Evolutionary conservation across 73 alveolate species (phyloP).

Genomic region (Paramecium bursaria): DNA sequence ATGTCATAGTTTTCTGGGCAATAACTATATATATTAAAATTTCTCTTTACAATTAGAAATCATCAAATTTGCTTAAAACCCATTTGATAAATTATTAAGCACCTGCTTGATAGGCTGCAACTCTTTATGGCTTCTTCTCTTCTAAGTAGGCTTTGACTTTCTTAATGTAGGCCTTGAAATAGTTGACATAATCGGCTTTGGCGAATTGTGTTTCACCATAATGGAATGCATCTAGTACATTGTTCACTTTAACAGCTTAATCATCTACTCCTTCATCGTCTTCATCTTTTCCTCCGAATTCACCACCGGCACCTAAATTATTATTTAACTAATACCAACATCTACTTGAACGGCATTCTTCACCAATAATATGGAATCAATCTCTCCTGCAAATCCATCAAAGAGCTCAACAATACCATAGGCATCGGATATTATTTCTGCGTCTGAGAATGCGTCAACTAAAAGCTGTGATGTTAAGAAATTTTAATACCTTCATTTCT

Average conservation of each 20-base stretch:
- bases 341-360: slow-evolving; percentile 65
- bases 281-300: slow-evolving; percentile 69
- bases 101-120: slow-evolving; percentile 91
- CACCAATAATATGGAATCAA: slow-evolving; percentile 52
- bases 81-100: slow-evolving; percentile 89
- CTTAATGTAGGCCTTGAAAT: slow-evolving; percentile 85
- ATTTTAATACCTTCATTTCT: slow-evolving; percentile 53
- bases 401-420: slow-evolving; percentile 30
- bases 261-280: slow-evolving; percentile 68
- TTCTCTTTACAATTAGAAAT: slow-evolving; percentile 74
- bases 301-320: slow-evolving; percentile 49
- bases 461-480: slow-evolving; percentile 28
- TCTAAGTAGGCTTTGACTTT: slow-evolving; percentile 83
- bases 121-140: slow-evolving; percentile 82
- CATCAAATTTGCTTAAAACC: slow-evolving; percentile 86
- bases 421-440: slow-evolving; percentile 67
- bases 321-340: slow-evolving; percentile 22
- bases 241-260: slow-evolving; percentile 81
- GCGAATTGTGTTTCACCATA: slow-evolving; percentile 81
- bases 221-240: slow-evolving; percentile 84
- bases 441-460: slow-evolving; percentile 65
- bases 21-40: slow-evolving; percentile 57
- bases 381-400: slow-evolving; percentile 58
- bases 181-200: slow-evolving; percentile 84
- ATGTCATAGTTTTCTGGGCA: slow-evolving; percentile 84